Base-by-base conservation (phyloP, 2,329 filamentous ascomycete genomes). In the Aureobasidium pullulans region DNA sequence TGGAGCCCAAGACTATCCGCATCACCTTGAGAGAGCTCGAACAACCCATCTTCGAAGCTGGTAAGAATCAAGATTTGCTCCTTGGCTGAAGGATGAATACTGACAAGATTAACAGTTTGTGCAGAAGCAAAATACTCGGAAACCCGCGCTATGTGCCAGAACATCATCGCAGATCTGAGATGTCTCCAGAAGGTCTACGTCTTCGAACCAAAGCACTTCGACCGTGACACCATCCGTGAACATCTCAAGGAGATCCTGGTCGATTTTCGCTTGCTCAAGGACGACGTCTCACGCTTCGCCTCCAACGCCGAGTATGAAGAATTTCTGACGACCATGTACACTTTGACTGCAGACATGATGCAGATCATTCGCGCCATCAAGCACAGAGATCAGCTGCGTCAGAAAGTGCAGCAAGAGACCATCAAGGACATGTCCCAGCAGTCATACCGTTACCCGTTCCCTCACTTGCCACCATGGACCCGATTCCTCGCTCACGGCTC, bases 161-260 rank as follows among this genome's bases (percentile, higher is more conserved):
- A 42, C 37, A 42, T 54, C 50, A 42, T 54, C 15, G 50, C 37
- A 10, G 50, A 54, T 19, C 37, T 54, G 37, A 42, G 15, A 29
- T 54, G 50, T 13, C 23, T 54, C 13, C 50, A 54, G 15, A 36
- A 28, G 19, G 37, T 37, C 15, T 54, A 54, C 19, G 50, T 39
- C 50, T 42, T 54, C 39, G 23, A 54, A 37, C 29, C 50, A 32
- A 43, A 43, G 13, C 50, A 54, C 39, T 34, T 54, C 23, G 50
- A 54, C 32, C 50, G 50, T 32, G 50, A 54, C 39, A 42, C 39
- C 15, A 43, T 54, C 39, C 28, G 34, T 31, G 28, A 54, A 29
- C 50, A 44, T 19, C 50, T 54, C n/a, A 42, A 54, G 16, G 39
- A 42, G 9, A 28, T 54, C 16, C 10, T 44, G 23, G 15, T 23